Conservation (phyloP, 805 yeast genomes). For the Tanozyma kutaoensis region DNA sequence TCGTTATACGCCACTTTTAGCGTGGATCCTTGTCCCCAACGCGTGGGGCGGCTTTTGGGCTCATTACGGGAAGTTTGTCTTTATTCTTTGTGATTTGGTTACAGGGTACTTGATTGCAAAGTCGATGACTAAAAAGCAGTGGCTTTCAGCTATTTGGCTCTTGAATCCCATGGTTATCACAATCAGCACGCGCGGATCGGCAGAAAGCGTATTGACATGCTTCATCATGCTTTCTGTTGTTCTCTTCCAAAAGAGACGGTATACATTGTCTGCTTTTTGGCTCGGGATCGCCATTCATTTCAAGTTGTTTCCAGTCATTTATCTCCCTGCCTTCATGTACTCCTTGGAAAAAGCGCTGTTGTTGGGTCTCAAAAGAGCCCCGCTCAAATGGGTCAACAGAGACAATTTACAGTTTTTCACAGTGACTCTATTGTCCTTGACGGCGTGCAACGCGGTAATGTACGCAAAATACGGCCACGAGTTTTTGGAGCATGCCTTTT, state of each 20-base stretch:
- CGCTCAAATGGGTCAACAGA: conserved; percentile 24
- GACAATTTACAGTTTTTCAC: conserved; percentile 9
- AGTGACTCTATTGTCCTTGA: conserved; percentile 27
- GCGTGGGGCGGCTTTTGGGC: conserved; percentile 25
- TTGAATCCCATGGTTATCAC: conserved; percentile 92
- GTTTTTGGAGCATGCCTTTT: conserved; percentile 62
- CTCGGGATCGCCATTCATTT: conserved; percentile 79
- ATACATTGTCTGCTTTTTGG: conserved; percentile 24
- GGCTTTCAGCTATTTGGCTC: conserved; percentile 61
- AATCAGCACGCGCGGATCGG: conserved; percentile 85
- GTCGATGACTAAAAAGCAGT: conserved; percentile 7
- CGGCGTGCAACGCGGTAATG: conserved; percentile 42
- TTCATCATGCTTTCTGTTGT: conserved; percentile 37
- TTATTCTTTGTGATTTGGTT: conserved; percentile 63
- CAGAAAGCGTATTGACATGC: conserved; percentile 80
- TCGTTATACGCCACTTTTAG: conserved; percentile 81
- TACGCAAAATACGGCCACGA: conserved; percentile 59
- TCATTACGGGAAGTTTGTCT: conserved; percentile 68
- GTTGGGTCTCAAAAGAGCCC: conserved; percentile 3
- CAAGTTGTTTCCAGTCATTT: conserved; percentile 85
- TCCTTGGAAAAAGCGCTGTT: conserved; percentile 11
- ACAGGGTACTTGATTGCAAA: conserved; percentile 49
- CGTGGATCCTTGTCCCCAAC: conserved; percentile 66
- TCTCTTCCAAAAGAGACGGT: conserved; percentile 19
- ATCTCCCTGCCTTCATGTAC: conserved; percentile 58